Evolutionary conservation across 1,284 basidiomycete species (phyloP).

Genomic region (Moesziomyces sp.): DNA sequence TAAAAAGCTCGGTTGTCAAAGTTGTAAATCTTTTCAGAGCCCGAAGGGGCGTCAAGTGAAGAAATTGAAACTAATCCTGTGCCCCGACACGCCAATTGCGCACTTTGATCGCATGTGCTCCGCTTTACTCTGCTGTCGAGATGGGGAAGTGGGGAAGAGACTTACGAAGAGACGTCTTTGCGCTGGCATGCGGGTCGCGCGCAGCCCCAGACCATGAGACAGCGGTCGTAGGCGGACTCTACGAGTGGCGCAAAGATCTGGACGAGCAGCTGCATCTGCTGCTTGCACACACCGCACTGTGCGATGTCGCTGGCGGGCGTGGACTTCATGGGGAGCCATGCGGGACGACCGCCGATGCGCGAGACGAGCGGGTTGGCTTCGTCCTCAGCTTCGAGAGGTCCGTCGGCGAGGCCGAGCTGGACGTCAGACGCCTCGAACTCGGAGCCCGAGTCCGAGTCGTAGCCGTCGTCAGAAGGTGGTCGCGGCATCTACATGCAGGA

Average conservation of each 20-base stretch:
- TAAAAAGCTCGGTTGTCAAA: slow-evolving; percentile 68
- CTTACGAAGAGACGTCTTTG: slow-evolving; percentile 55
- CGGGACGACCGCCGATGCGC: slow-evolving; percentile 61
- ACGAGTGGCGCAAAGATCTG: slow-evolving; percentile 67
- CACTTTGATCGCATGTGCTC: too few species aligned
- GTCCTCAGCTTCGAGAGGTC: slow-evolving; percentile 58
- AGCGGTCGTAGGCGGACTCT: slow-evolving; percentile 62
- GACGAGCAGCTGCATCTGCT: slow-evolving; percentile 65
- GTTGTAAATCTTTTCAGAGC: slow-evolving; percentile 60
- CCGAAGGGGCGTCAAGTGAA: slow-evolving; percentile 65
- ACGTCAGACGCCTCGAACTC: slow-evolving; percentile 54
- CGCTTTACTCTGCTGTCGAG: too few species aligned
- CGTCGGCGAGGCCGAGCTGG: slow-evolving; percentile 64
- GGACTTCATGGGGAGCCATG: slow-evolving; percentile 58
- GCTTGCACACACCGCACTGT: slow-evolving; percentile 50
- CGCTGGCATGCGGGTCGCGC: slow-evolving; percentile 59
- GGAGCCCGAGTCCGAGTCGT: slow-evolving; percentile 57
- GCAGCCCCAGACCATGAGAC: slow-evolving; percentile 65
- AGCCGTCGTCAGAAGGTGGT: slow-evolving; percentile 52
- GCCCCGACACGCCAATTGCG: slow-evolving; percentile 15
- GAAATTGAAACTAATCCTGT: slow-evolving; percentile 67
- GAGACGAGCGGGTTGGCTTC: slow-evolving; percentile 65
- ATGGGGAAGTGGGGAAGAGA: not conserved
- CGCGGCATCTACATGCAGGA: slow-evolving; percentile 39
- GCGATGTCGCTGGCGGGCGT: slow-evolving; percentile 43